A percentile compares a stretch with the other conserved stretches of the same genome.
Evolutionary conservation across 805 yeast species (phyloP).

Genomic region (Barnettozyma populi): DNA sequence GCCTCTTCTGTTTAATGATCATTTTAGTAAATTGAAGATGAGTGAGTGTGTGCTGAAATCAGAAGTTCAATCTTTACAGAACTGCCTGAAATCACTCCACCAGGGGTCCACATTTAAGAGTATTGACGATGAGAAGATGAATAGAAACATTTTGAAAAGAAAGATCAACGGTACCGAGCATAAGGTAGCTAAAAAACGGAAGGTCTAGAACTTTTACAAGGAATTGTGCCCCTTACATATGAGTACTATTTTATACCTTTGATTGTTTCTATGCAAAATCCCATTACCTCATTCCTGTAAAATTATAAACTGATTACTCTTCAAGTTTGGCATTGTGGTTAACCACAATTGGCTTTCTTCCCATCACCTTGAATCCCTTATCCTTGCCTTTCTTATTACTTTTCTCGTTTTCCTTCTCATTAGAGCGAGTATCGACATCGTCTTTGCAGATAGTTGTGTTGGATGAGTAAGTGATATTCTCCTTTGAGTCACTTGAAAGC

Average conservation of each 20-base stretch:
- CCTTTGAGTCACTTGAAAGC: not conserved
- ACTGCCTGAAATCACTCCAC: slow-evolving; percentile 27
- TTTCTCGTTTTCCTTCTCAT: not conserved
- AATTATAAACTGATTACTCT: not conserved
- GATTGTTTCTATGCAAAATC: not conserved
- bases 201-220: slow-evolving; percentile 2
- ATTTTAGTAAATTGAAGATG: slow-evolving; percentile 31
- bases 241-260: not conserved
- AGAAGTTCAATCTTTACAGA: slow-evolving; percentile 47
- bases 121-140: slow-evolving; percentile 54
- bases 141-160: slow-evolving; percentile 55
- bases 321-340: not conserved
- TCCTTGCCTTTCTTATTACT: not conserved
- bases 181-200: slow-evolving; percentile 27
- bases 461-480: not conserved
- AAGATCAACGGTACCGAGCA: slow-evolving; percentile 26
- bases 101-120: slow-evolving; percentile 29
- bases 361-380: slow-evolving; percentile 6
- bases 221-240: not conserved
- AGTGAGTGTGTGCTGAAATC: slow-evolving; percentile 51
- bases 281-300: not conserved
- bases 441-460: not conserved
- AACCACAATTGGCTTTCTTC: slow-evolving; percentile 6
- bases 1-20: slow-evolving; percentile 13
- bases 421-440: not conserved